Conservation (phyloP, 2,329 filamentous ascomycete genomes). For the Fusarium neocosmosporiellum region DNA sequence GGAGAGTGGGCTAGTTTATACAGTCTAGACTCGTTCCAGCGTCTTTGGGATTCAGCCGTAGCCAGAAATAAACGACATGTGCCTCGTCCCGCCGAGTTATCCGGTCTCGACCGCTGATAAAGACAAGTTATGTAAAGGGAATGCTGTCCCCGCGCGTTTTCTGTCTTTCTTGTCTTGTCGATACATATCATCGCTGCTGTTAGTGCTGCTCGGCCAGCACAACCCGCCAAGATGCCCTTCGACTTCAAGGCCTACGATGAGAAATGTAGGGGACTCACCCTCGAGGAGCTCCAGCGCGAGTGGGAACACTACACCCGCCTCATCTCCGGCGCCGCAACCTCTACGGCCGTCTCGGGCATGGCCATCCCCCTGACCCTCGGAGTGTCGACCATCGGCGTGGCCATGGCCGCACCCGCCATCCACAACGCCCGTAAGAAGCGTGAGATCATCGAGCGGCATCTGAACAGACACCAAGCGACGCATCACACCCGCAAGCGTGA, state of each 20-base stretch:
- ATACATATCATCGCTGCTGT: not conserved
- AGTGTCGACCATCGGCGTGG: slow-evolving; percentile 53
- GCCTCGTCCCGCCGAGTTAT: not conserved
- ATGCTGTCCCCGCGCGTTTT: not conserved
- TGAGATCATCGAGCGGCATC: slow-evolving; percentile 54
- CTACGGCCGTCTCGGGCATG: slow-evolving; percentile 52
- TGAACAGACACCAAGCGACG: slow-evolving; percentile 47
- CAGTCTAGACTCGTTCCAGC: not conserved
- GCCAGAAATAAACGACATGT: not conserved
- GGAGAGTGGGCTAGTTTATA: not conserved
- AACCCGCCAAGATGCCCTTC: slow-evolving; percentile 49
- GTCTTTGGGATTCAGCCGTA: not conserved
- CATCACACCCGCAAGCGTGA: slow-evolving; percentile 55
- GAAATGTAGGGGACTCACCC: slow-evolving; percentile 51
- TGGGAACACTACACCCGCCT: slow-evolving; percentile 58
- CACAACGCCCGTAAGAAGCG: slow-evolving; percentile 57
- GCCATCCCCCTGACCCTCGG: slow-evolving; percentile 54
- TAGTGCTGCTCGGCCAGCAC: not conserved
- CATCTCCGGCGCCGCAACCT: slow-evolving; percentile 53
- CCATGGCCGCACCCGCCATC: slow-evolving; percentile 52
- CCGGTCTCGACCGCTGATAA: not conserved
- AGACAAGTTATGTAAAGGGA: not conserved
- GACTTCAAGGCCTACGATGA: slow-evolving; percentile 54
- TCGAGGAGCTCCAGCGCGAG: slow-evolving; percentile 53
- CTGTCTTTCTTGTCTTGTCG: slow-evolving; percentile 3